Base-by-base conservation (phyloP, 495 filamentous ascomycete genomes). In the Xylaria intraflava region DNA sequence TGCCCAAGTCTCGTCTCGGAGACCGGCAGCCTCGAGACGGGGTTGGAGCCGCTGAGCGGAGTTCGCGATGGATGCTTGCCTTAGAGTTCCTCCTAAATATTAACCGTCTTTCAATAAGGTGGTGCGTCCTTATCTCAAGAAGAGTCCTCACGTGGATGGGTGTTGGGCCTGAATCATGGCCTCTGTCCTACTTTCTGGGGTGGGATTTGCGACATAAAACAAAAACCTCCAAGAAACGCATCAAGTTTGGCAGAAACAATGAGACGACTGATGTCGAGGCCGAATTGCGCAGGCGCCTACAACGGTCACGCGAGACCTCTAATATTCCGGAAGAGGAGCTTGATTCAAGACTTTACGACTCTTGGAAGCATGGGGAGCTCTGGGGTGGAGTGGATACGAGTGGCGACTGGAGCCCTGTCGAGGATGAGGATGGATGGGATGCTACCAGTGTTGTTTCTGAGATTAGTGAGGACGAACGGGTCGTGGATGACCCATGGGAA, bases 331-430 rank as follows among this genome's bases (percentile, higher is more conserved):
- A 92, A 46, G 72, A 76, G n/a, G 79, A 81, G 40, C 69, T 96
- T 5, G 85, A 88, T 55, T 75, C 80, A 1, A 83, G 77, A 40
- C 69, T 95, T 3, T 96, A 96, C 67, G 70, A 69, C 11, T 91
- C 89, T 80, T 96, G 88, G 84, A 81, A 83, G 33, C 64, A 71
- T 19, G 88, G 85, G 17, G 89, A 87, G 26, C 89, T 86, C 66
- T 95, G 87, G 84, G 90, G 90, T 1, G 83, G 81, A 24, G 76
- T 83, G 24, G 90, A 96, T 64, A 74, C 76, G 4, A 93, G 84
- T 51, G 84, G 85, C 5, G 83, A 88, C 29, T 96, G 72, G 41
- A 66, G 72, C 8, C 70, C 66, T 8, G 57, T 59, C 16, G 62
- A 66, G n/a, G 64, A 72, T 20, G 78, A 80, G 0, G 55, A 68